Evolutionary conservation across 2,329 filamentous ascomycete species (phyloP), one percentile per base, ranked within the genome.

Genomic region (Coniochaeta ligniaria): DNA sequence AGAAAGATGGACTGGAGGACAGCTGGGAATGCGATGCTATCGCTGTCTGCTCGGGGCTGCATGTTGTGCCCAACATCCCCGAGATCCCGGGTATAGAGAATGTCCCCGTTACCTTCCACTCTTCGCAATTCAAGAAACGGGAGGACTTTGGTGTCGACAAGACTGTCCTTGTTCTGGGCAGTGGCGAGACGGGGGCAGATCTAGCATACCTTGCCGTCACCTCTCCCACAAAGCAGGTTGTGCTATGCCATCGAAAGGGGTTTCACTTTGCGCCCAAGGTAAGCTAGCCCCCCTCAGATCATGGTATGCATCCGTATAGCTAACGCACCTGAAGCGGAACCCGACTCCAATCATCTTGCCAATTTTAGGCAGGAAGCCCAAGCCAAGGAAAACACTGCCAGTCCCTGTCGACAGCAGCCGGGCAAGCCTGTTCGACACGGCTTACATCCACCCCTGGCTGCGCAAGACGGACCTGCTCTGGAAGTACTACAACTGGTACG

Each of bases 381-480:
- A 45, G 3, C 26, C 50, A 35, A 54, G 43, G 1, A 73, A 70
- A 9, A 78, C 78, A 54, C 56, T 58, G 3, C 56, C 56, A 8
- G 78, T 80, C 43, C 79, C 80, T 0, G 73, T 79, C 16, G 80
- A 82, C 63, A 73, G 75, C 2, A 75, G 75, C 0, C 71, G 77
- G 1, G 78, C 78, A 11, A 80, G 78, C 59, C 66, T 82, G 6
- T 81, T 83, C 62, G 79, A 82, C 62, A 81, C 80, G 0, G 77
- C 78, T 5, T 82, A 82, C 59, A 75, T 78, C 6, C 79, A 80
- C n/a, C 76, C 76, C 0, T 61, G 74, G 3, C 68, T 82, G 0
- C 76, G 78, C 60, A 72, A 72, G n/a, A 75, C 75, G 16, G 69
- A 65, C 1, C 62, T 78, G 2, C 71, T 77, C 6, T 82, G 80